Evolutionary conservation across 163 green algal genomes (phyloP), one percentile per base, ranked within the genome.

Genomic region (Volvox carteri): DNA sequence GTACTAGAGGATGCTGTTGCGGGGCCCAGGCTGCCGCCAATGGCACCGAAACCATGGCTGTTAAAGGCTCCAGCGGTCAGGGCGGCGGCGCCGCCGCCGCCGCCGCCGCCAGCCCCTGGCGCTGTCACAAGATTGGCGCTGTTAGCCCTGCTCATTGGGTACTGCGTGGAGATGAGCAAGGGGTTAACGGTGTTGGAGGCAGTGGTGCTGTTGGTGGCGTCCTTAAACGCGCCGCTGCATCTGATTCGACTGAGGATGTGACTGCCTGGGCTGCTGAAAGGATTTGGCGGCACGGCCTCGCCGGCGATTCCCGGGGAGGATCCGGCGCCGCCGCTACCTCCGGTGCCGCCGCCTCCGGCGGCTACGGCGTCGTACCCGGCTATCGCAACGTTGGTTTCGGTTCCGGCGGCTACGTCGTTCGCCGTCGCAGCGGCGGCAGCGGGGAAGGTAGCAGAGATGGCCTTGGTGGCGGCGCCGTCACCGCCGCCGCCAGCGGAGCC

Each of bases 201-300:
- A 30, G 23, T 7, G 1, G 46, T 16, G 30, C 23, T n/a, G n/a
- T n/a, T n/a, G n/a, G n/a, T n/a, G n/a, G n/a, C 35, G 25, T 62
- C 73, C 73, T 42, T 65, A 2, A 65, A 1, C 30, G 25, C 73
- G 77, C 28, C 6, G 14, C 11, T 60, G 39, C 6, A 75, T 41
- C 35, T 52, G 6, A 78, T 56, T 12, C 30, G 58, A 44, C 33
- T 28, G 0, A 58, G 23, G 8, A 58, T 54, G 30, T 42, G 58
- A 65, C 81, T 73, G 81, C 30, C 33, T 3, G 65, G 46, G 62
- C 44, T 87, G 65, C 65, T 54, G 65, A 87, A 80, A 7, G 65
- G 65, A 48, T 65, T 87, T 8, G 60, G 50, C 1, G 62, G 60
- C 30, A 50, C 30, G 41, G 50, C 78, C 14, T 86, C 78, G 58